Percentiles rank a stretch among this genome's conserved stretches.
Conservation (phyloP, 2,329 filamentous ascomycete species). For the Colletotrichum tropicale region DNA sequence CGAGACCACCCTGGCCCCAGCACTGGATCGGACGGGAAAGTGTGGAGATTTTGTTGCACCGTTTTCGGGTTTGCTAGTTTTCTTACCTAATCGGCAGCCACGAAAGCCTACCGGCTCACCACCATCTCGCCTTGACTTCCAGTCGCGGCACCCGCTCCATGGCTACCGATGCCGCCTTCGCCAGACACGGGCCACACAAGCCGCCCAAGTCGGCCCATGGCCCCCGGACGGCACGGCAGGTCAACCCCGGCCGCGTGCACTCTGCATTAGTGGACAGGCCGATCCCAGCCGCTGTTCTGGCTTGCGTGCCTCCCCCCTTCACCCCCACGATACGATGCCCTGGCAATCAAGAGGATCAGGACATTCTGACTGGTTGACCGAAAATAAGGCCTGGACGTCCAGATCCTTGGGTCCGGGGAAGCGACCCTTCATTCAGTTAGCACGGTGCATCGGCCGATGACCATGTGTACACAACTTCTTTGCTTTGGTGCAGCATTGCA, state of each 20-base stretch:
- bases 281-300: neutral
- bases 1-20: neutral
- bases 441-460: neutral
- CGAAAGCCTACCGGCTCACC: neutral
- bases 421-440: neutral
- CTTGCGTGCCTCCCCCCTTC: neutral
- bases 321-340: neutral
- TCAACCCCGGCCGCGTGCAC: neutral
- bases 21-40: neutral
- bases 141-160: neutral
- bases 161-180: neutral
- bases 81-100: neutral
- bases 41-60: neutral
- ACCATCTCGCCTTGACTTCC: neutral
- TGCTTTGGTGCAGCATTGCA: neutral
- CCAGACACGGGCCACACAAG: neutral
- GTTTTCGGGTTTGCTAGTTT: neutral
- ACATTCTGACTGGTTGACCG: neutral
- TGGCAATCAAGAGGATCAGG: neutral
- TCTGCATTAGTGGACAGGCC: neutral
- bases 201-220: neutral
- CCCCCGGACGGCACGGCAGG: neutral
- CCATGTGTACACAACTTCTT: neutral
- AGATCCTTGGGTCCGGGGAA: neutral
- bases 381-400: neutral